Base-by-base conservation (phyloP, 148 eudicot species). In the Chenopodium berlandieri region DNA sequence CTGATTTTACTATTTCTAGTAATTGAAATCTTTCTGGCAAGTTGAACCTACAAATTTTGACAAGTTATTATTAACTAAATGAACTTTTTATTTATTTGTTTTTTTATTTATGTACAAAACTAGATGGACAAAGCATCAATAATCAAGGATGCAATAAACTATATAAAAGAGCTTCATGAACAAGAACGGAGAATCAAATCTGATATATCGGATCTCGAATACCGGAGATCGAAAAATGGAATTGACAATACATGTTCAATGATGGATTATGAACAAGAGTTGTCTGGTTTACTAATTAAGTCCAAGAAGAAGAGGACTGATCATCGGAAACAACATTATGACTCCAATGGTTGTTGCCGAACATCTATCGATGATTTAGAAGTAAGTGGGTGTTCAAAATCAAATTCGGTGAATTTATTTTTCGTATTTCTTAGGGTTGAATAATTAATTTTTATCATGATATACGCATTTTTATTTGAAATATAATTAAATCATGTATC, bases 121-220 rank as follows among this genome's bases (percentile, higher is more conserved):
- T 60, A 94, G 98, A 92, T 94, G 98, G 98, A 94, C 75, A 94
- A 94, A 80, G 97, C 98, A 1, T 94, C 98, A 7, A 92, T 92
- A 77, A 88, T 94, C 54, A 94, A 85, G 75, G 98, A 94, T 66
- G 98, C 98, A 7, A 94, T 94, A 25, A 85, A 77, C 46, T 91
- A 94, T 77, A 94, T 94, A 44, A 87, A 88, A 78, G 90, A 92
- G 52, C 83, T 94, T 52, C 90, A 91, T 13, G 89, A 91, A 40
- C 91, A 92, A 80, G 94, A 92, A 84, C 85, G 78, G 47, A 86
- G 80, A 77, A 84, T 94, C 70, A 81, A 69, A 66, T 73, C 84
- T 0, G 98, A 94, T 11, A 89, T 94, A 32, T 82, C 83, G 4
- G 86, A 91, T 32, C 81, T 94, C 27, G 94, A 92, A 77, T 83